Evolutionary conservation across 2,329 filamentous ascomycete species (phyloP), one percentile per base, ranked within the genome.

Genomic region (Neospermospora avenae): DNA sequence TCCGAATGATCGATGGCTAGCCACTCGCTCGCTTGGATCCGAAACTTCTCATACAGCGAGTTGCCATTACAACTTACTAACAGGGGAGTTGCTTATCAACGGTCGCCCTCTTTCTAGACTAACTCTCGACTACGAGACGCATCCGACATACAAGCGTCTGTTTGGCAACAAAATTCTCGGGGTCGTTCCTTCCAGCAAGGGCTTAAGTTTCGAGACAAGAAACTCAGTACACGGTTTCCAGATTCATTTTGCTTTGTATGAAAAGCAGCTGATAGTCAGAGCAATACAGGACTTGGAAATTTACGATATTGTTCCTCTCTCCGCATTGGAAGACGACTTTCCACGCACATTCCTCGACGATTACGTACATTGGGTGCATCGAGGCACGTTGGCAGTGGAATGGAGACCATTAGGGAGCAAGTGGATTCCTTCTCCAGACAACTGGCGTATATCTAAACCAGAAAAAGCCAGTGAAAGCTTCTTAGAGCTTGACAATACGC

Each of bases 51-150:
- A 25, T 37, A 31, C 62, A 4, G 63, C 73, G 22, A 5, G 31
- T 3, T 74, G 82, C 3, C 76, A 80, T 25, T 79, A 79, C 63
- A 82, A 83, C 61, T 52, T 84, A 0, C 63, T 87, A 2, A 79
- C 75, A 0, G 82, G 79, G 0, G 73, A 79, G 24, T 70, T 87
- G 0, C 73, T 84, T 0, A 76, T 86, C 0, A 75, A 84, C 58
- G 82, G 83, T 0, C 44, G 72, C 1, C 82, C 80, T 0, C 64
- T 84, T 0, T 68, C 75, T 3, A 75, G 78, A 2, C 72, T 85
- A 0, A 83, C 83, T 0, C 2, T 11, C 0, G 61, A 75, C 0
- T 85, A 82, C 52, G 73, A 77, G 35, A 7, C 25, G 2, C 65
- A 68, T 55, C 14, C 20, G 0, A 66, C 55, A 1, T 70, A 69